Evolutionary conservation across 371 early-diverging fungal species (phyloP).

Genomic region (Mortierella sp.): DNA sequence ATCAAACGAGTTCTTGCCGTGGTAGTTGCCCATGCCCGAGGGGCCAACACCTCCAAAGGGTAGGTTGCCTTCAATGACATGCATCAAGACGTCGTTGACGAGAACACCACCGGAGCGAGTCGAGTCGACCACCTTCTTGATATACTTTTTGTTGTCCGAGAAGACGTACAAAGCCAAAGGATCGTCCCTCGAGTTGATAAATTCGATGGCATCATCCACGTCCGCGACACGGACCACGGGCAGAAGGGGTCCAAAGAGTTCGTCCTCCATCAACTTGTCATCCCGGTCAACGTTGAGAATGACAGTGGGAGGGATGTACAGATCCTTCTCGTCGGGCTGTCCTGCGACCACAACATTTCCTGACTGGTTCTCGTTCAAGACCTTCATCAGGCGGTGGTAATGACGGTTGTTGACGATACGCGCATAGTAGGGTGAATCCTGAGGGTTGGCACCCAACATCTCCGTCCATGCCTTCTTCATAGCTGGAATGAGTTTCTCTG

Average conservation of each 20-base stretch:
- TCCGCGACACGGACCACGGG: constrained; percentile 79
- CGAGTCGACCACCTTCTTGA: constrained; percentile 60
- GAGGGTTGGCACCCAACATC: constrained; percentile 66
- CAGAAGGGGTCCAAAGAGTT: constrained; percentile 90
- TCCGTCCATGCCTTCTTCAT: constrained; percentile 62
- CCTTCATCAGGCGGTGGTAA: constrained; percentile 68
- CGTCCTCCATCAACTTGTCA: constrained; percentile 73
- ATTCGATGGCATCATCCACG: constrained; percentile 78
- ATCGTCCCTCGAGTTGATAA: constrained; percentile 67
- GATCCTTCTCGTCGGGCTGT: constrained; percentile 64
- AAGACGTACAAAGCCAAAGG: constrained; percentile 81
- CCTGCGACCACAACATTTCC: constrained; percentile 68
- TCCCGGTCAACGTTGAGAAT: constrained; percentile 64
- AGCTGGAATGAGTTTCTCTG: constrained; percentile 61
- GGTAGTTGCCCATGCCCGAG: constrained; percentile 91
- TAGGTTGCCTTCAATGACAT: constrained; percentile 66
- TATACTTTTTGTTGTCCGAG: constrained; percentile 47
- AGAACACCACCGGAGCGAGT: constrained; percentile 82
- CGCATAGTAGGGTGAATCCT: constrained; percentile 63
- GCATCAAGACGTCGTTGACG: constrained; percentile 86
- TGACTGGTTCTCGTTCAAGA: constrained; percentile 63
- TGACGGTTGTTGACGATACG: constrained; percentile 83
- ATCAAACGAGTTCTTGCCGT: constrained; percentile 81
- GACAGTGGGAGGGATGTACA: constrained; percentile 75
- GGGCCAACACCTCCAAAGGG: constrained; percentile 95